Conservation (phyloP, 805 yeast species). For the Ogataea nonfermentans region DNA sequence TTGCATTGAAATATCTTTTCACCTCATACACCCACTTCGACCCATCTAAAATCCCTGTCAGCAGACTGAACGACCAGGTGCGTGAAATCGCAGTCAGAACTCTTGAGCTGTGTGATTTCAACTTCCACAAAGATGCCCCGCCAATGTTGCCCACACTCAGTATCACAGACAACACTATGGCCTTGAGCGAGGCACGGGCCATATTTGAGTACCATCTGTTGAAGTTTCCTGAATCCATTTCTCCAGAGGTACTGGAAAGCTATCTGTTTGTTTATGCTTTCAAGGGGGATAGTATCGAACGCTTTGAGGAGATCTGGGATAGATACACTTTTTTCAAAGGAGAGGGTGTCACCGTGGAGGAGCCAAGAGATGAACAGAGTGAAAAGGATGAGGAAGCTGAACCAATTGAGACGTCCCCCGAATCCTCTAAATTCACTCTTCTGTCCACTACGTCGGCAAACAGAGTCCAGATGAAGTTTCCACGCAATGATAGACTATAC, state of each 20-base stretch:
- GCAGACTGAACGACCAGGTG: constrained; percentile 40
- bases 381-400: constrained; percentile 1
- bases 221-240: constrained; percentile 43
- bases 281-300: constrained; percentile 33
- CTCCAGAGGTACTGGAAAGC: constrained; percentile 43
- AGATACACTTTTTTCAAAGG: constrained; percentile 35
- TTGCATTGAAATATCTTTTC: constrained; percentile 40
- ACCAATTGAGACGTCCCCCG: constrained; percentile 21
- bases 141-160: constrained; percentile 59
- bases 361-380: constrained; percentile 18
- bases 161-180: constrained; percentile 34
- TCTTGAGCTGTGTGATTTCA: constrained; percentile 30
- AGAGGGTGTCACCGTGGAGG: constrained; percentile 25
- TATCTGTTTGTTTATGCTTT: constrained; percentile 48
- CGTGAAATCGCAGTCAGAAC: constrained; percentile 40
- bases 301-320: constrained; percentile 37
- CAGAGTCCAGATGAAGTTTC: constrained; percentile 27
- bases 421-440: constrained; percentile 2
- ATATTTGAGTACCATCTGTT: constrained; percentile 58
- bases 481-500: constrained; percentile 51
- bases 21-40: constrained; percentile 39
- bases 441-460: background rate
- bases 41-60: constrained; percentile 25
- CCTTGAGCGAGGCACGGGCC: constrained; percentile 76
- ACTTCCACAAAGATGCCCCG: constrained; percentile 51